Percentiles rank a stretch among this genome's conserved stretches.
Evolutionary conservation across 805 yeast genomes (phyloP).

Genomic region (Zygosaccharomyces pseudorouxii): DNA sequence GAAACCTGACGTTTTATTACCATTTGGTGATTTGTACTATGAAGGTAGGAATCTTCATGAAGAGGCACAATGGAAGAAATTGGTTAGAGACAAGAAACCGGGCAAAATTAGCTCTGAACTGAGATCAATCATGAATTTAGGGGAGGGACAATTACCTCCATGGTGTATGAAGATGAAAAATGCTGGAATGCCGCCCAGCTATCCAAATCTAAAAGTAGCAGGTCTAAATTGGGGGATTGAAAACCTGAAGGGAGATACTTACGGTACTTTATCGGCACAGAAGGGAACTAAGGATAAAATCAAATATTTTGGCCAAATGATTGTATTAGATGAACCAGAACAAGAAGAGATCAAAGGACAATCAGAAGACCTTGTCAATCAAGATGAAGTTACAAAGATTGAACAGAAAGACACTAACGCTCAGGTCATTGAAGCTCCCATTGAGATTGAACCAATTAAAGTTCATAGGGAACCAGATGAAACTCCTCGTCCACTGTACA

Average conservation of each 20-base stretch:
- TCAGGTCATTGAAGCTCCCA: background rate
- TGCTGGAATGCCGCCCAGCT: constrained; percentile 81
- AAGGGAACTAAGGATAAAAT: constrained; percentile 9
- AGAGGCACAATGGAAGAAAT: constrained; percentile 32
- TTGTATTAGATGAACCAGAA: constrained; percentile 22
- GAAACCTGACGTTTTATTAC: constrained; percentile 57
- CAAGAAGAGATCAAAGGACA: constrained; percentile 10
- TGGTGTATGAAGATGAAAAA: constrained; percentile 71
- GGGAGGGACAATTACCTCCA: constrained; percentile 59
- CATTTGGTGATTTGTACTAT: constrained; percentile 71
- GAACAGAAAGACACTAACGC: background rate
- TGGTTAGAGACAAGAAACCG: constrained; percentile 47
- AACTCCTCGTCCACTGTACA: constrained; percentile 18
- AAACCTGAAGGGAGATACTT: constrained; percentile 34
- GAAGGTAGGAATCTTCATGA: constrained; percentile 68
- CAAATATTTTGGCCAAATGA: constrained; percentile 33
- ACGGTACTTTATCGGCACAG: constrained; percentile 28
- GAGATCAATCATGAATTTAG: constrained; percentile 65
- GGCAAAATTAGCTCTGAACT: constrained; percentile 62
- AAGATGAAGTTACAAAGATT: background rate
- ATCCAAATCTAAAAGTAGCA: constrained; percentile 58
- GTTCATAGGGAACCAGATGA: constrained; percentile 2
- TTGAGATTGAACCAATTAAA: background rate
- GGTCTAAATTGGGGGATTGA: constrained; percentile 44
- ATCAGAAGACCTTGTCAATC: background rate